Percentiles rank a stretch among this genome's conserved stretches.
Conservation (phyloP, 2,329 filamentous ascomycete genomes). For the Colletotrichum cereale region DNA sequence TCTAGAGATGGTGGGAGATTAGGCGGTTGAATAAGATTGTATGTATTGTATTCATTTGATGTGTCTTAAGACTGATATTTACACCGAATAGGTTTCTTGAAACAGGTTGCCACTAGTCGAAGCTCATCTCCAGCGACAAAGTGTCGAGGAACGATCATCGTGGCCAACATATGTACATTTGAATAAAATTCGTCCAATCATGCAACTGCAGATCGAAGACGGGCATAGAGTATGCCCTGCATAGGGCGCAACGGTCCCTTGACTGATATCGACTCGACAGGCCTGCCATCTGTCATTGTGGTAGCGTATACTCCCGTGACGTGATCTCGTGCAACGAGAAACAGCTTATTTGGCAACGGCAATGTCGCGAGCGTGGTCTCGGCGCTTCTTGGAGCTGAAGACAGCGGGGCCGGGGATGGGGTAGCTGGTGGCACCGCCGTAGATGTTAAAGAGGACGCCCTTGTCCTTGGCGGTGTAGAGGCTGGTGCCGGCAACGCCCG, state of each 20-base stretch:
- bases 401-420: conserved; percentile 49
- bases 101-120: conserved; percentile 34
- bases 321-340: not conserved
- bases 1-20: not conserved
- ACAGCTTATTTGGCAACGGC: conserved; percentile 14
- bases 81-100: conserved; percentile 26
- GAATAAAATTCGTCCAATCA: conserved; percentile 19
- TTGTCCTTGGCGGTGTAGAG: conserved; percentile 52
- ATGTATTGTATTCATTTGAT: conserved; percentile 12
- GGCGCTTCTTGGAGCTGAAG: conserved; percentile 32
- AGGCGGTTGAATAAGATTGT: not conserved
- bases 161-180: conserved; percentile 33
- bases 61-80: conserved; percentile 16
- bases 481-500: conserved; percentile 49
- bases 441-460: conserved; percentile 53
- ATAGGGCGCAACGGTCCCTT: conserved; percentile 6
- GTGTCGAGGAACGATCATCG: conserved; percentile 22
- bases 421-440: conserved; percentile 46
- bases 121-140: conserved; percentile 25
- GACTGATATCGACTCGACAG: conserved; percentile 10
- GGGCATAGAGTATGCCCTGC: conserved; percentile 7
- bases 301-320: not conserved
- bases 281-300: conserved; percentile 26
- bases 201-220: conserved; percentile 4
- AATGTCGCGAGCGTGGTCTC: conserved; percentile 33